Conservation (phyloP, 1,284 basidiomycete species). For the Pascua sp. region DNA sequence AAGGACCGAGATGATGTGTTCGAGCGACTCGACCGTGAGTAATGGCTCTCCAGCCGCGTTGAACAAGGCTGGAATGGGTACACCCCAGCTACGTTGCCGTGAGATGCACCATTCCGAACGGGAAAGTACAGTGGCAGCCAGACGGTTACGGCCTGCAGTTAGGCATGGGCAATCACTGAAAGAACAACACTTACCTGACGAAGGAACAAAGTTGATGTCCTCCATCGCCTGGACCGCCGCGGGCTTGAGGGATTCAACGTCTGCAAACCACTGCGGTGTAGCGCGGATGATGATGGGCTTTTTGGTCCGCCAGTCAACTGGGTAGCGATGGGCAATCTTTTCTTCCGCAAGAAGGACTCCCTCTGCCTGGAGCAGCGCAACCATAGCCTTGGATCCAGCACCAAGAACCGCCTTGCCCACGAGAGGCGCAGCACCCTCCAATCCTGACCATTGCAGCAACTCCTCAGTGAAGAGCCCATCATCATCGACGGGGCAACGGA, state of each 20-base stretch:
- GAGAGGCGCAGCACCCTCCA: slow-evolving; percentile 31
- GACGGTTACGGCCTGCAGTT: slow-evolving; percentile 68
- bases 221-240: slow-evolving; percentile 69
- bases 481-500: slow-evolving; percentile 73
- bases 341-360: slow-evolving; percentile 66
- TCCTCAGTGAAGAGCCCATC: slow-evolving; percentile 68
- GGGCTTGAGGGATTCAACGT: slow-evolving; percentile 77
- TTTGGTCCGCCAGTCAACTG: slow-evolving; percentile 96
- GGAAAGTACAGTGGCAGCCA: slow-evolving; percentile 77
- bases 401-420: slow-evolving; percentile 70
- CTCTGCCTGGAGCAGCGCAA: slow-evolving; percentile 60
- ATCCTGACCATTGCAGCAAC: slow-evolving; percentile 58
- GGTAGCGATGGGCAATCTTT: slow-evolving; percentile 80
- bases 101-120: slow-evolving; percentile 99
- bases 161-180: not conserved
- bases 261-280: slow-evolving; percentile 97
- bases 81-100: slow-evolving; percentile 95
- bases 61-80: slow-evolving; percentile 89
- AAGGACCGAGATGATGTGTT: slow-evolving; percentile 74
- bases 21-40: slow-evolving; percentile 65
- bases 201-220: slow-evolving; percentile 73
- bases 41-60: slow-evolving; percentile 65
- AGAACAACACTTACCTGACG: slow-evolving; percentile 58
- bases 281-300: slow-evolving; percentile 89
- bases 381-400: slow-evolving; percentile 65